Conservation (phyloP, 331 rosid genomes). For the Malus hybrid region DNA sequence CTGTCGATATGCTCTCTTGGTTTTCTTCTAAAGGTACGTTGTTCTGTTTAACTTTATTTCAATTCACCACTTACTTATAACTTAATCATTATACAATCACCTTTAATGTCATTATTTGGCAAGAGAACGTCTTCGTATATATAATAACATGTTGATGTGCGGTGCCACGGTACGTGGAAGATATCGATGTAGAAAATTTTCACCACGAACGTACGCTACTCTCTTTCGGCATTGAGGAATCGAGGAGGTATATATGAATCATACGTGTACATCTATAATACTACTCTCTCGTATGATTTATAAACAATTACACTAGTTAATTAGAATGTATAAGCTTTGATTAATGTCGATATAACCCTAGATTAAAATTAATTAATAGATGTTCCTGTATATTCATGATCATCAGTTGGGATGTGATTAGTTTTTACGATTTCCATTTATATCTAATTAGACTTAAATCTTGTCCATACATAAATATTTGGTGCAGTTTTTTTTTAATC, state of each 20-base stretch:
- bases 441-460: too few species aligned
- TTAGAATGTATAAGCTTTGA: too few species aligned
- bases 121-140: too few species aligned
- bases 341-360: too few species aligned
- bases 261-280: not conserved
- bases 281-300: not conserved
- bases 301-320: too few species aligned
- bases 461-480: too few species aligned
- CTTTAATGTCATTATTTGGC: not conserved
- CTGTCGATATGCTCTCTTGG: slow-evolving; percentile 38
- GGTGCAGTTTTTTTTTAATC: not conserved
- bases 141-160: not conserved
- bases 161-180: slow-evolving; percentile 38
- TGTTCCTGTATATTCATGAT: not conserved
- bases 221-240: slow-evolving; percentile 75
- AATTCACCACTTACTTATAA: too few species aligned
- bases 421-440: too few species aligned
- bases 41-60: not conserved
- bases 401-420: not conserved
- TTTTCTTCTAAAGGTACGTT: slow-evolving; percentile 52
- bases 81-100: too few species aligned
- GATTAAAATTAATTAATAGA: not conserved
- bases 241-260: slow-evolving; percentile 45
- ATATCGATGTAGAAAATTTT: slow-evolving; percentile 44
- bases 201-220: slow-evolving; percentile 59